A percentile compares a stretch with the other conserved stretches of the same genome.
phyloP scores from a whole-genome alignment of 306 rosid genomes.

The Prunus dulcis region DNA sequence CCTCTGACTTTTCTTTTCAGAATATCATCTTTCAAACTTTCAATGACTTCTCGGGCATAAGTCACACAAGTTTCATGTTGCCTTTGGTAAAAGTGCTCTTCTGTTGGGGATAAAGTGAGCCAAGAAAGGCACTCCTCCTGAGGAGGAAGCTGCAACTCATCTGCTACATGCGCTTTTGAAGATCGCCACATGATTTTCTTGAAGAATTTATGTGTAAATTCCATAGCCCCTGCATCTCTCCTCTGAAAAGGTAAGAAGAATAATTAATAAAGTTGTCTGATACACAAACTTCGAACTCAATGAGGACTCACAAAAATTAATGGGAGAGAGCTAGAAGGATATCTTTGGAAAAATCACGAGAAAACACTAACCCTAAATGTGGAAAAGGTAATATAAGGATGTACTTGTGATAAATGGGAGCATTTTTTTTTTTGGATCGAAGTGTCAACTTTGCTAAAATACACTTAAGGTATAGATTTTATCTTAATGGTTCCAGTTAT shows the following conservation, averaged over 20 bases:
- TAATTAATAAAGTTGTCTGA: constrained; percentile 18
- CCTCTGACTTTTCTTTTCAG: constrained; percentile 66
- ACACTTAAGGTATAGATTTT: not conserved
- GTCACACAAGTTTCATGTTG: constrained; percentile 88
- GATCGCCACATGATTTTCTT: constrained; percentile 97
- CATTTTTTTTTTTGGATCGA: not conserved
- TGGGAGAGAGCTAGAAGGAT: not conserved
- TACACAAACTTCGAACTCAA: constrained; percentile 3
- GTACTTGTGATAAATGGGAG: not conserved
- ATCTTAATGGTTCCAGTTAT: not conserved
- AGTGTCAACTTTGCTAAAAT: not conserved
- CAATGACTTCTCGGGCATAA: constrained; percentile 82
- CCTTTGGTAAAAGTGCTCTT: constrained; percentile 95
- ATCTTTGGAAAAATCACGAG: not conserved
- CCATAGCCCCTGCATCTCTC: constrained; percentile 72
- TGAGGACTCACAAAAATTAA: not conserved
- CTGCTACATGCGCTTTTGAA: constrained; percentile 71
- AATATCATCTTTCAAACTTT: constrained; percentile 68
- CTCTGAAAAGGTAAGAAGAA: constrained; percentile 48
- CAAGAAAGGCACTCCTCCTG: constrained; percentile 88
- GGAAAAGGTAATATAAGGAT: not conserved
- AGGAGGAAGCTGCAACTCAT: constrained; percentile 91
- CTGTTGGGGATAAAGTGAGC: constrained; percentile 85
- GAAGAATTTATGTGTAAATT: constrained; percentile 70
- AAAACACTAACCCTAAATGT: not conserved